These are phyloP conservation scores for Candida odintsovae DNA, from an alignment of 805 yeast genomes.

Conservation along the genomic window DNA sequence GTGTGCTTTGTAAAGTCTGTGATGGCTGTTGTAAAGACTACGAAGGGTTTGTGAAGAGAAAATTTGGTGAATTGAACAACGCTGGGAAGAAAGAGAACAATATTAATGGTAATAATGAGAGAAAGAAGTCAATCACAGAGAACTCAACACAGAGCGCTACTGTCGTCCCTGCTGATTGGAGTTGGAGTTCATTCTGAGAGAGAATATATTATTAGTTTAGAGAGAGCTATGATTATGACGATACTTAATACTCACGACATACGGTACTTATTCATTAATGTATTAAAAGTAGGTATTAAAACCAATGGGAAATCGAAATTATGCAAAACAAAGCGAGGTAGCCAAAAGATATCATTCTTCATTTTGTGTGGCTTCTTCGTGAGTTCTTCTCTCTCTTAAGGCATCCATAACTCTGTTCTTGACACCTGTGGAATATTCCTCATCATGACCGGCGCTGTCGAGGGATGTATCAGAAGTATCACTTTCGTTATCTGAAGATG, in stretches of 20 bases:
- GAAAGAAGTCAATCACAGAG: slow-evolving; percentile 31
- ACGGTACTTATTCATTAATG: background rate
- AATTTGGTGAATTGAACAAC: slow-evolving; percentile 13
- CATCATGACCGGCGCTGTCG: slow-evolving; percentile 8
- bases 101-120: slow-evolving; percentile 5
- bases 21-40: slow-evolving; percentile 60
- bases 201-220: background rate
- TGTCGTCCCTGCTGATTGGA: slow-evolving; percentile 68
- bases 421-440: slow-evolving; percentile 18
- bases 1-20: slow-evolving; percentile 65
- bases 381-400: slow-evolving; percentile 23
- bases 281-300: background rate
- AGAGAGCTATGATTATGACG: background rate
- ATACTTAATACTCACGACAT: background rate
- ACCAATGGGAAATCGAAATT: background rate
- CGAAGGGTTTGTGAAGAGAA: slow-evolving; percentile 37
- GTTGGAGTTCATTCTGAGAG: slow-evolving; percentile 63
- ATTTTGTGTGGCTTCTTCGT: background rate
- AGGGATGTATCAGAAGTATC: slow-evolving; percentile 26
- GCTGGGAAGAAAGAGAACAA: background rate
- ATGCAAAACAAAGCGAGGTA: too few species aligned
- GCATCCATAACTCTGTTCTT: slow-evolving; percentile 23
- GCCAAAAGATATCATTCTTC: background rate
- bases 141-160: slow-evolving; percentile 13
- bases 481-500: slow-evolving; percentile 31